A percentile compares a stretch with the other conserved stretches of the same genome.
Conservation (phyloP, 441 rosid species). For the Corymbia citriodora region DNA sequence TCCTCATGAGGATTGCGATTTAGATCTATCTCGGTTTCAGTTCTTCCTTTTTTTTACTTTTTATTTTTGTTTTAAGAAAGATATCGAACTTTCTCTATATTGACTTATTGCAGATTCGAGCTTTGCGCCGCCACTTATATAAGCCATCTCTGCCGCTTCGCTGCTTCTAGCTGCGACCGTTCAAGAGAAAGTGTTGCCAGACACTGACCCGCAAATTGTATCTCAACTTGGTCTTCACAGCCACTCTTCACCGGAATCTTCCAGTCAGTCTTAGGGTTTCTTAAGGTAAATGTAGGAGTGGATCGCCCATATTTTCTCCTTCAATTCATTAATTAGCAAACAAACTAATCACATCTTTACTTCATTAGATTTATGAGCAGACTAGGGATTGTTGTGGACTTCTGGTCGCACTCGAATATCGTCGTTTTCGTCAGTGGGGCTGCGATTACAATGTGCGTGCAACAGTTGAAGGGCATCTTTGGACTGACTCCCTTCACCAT, state of each 20-base stretch:
- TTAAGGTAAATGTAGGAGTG: conserved; percentile 28
- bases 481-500: conserved; percentile 45
- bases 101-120: no score
- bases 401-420: no score
- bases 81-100: no score
- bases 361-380: no score
- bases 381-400: no score
- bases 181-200: conserved; percentile 18
- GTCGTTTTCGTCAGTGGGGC: conserved; percentile 7
- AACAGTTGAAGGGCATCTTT: conserved; percentile 28
- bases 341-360: background rate
- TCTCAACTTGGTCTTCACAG: conserved; percentile 57
- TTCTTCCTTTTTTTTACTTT: no score
- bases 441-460: no score
- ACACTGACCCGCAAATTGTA: conserved; percentile 40
- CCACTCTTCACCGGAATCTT: conserved; percentile 73
- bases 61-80: no score
- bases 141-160: conserved; percentile 39
- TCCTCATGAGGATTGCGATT: no score
- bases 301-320: background rate
- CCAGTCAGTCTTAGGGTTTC: conserved; percentile 49
- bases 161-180: conserved; percentile 45
- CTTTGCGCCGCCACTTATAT: no score
- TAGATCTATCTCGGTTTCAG: no score
- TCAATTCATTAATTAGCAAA: background rate